Percentiles rank a stretch among this genome's conserved stretches.
Evolutionary conservation across 345 rosid genomes (phyloP).

Genomic region (Clausena lansium): DNA sequence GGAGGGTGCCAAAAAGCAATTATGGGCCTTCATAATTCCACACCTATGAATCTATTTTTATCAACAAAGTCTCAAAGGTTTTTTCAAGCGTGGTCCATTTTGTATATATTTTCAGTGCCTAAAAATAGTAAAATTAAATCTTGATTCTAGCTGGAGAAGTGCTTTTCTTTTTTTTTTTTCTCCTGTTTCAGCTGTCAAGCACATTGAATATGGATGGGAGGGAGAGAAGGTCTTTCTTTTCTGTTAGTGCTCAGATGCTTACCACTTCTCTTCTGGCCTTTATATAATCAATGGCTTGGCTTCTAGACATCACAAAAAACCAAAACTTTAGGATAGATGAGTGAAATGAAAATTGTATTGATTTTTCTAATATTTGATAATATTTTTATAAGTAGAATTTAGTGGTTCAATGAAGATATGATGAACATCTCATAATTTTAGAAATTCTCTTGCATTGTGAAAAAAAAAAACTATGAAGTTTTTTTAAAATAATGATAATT

Average conservation of each 20-base stretch:
- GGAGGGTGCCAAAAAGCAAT: not conserved
- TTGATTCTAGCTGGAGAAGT: not conserved
- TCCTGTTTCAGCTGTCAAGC: constrained; percentile 5
- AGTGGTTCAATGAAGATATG: too few species aligned
- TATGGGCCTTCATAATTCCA: constrained; percentile 9
- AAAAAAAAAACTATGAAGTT: too few species aligned
- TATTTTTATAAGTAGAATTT: too few species aligned
- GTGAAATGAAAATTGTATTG: too few species aligned
- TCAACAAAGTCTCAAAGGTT: not conserved
- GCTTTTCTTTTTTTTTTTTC: not conserved
- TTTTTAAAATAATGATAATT: too few species aligned
- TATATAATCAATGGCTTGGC: too few species aligned
- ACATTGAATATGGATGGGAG: not conserved
- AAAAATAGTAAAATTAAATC: constrained; percentile 15
- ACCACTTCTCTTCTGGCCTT: not conserved
- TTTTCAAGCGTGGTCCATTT: not conserved
- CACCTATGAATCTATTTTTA: not conserved
- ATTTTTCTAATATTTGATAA: too few species aligned
- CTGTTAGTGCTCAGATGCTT: not conserved
- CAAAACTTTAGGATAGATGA: too few species aligned
- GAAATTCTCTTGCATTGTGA: too few species aligned
- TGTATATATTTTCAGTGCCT: constrained; percentile 1
- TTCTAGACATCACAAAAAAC: too few species aligned
- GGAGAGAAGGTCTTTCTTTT: not conserved
- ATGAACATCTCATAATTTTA: too few species aligned